Conservation (phyloP, 129 eudicot species). For the Tagetes patula region DNA sequence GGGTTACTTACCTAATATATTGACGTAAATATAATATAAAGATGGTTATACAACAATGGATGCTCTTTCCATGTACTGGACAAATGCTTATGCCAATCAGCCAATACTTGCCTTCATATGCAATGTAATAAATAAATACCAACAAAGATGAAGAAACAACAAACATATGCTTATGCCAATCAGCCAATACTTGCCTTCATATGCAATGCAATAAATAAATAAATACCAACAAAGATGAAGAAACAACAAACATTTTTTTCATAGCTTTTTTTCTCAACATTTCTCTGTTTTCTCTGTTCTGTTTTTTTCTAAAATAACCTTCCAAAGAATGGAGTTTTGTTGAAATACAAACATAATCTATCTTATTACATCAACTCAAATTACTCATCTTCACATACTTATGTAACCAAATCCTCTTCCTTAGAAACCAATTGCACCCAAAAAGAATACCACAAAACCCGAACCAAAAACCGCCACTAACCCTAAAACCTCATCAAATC, state of each 20-base stretch:
- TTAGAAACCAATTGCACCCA: constrained; percentile 5
- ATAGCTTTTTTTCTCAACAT: neutral
- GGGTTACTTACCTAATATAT: no score
- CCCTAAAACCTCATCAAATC: constrained; percentile 9
- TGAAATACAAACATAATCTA: neutral
- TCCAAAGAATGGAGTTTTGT: neutral
- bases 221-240: neutral
- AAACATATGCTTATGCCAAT: neutral
- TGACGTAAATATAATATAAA: no score
- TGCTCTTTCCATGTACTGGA: neutral
- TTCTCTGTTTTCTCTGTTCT: neutral
- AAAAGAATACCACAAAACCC: constrained; percentile 7
- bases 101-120: no score
- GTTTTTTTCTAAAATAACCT: neutral
- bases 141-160: neutral
- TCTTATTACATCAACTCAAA: constrained; percentile 9
- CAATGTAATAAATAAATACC: neutral
- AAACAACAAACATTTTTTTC: neutral
- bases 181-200: no score
- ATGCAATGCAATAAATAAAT: no score
- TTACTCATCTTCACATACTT: neutral
- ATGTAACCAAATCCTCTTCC: constrained; percentile 4
- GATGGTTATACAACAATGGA: no score
- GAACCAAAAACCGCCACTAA: neutral
- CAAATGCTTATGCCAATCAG: no score